Percentiles rank a stretch among this genome's conserved stretches.
These are phyloP conservation scores for Aspergillus caelatus DNA, from an alignment of 2,329 filamentous ascomycete species.

Conservation along the genomic window DNA sequence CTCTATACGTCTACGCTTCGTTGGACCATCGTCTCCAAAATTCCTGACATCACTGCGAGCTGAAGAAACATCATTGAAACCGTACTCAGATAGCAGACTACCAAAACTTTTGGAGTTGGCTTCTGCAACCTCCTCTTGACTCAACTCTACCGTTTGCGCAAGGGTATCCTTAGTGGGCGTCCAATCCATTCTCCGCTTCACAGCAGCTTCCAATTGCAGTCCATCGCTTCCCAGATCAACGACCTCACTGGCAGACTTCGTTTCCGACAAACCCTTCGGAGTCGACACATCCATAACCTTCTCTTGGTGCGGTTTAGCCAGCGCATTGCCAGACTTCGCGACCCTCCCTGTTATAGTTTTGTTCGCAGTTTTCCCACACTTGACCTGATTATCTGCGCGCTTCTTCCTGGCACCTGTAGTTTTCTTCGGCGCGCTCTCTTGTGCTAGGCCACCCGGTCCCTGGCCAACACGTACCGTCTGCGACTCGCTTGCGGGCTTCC, in stretches of 20 bases:
- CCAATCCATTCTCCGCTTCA: slow-evolving; percentile 64
- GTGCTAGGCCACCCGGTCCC: not conserved
- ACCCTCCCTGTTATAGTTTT: slow-evolving; percentile 40
- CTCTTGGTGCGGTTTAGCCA: slow-evolving; percentile 15
- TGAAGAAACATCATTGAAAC: slow-evolving; percentile 34
- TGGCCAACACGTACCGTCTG: not conserved
- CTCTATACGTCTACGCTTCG: slow-evolving; percentile 43
- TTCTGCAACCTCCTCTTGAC: slow-evolving; percentile 9
- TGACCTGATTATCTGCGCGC: slow-evolving; percentile 26
- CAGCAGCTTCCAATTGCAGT: slow-evolving; percentile 49
- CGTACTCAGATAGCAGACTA: slow-evolving; percentile 44
- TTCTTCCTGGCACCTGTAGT: slow-evolving; percentile 26
- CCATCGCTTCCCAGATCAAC: slow-evolving; percentile 25
- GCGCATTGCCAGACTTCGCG: slow-evolving; percentile 32
- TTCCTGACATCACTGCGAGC: slow-evolving; percentile 16
- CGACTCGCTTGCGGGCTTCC: slow-evolving; percentile 15
- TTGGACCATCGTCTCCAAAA: slow-evolving; percentile 29
- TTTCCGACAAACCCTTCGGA: slow-evolving; percentile 1
- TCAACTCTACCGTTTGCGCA: slow-evolving; percentile 24
- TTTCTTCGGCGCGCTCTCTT: slow-evolving; percentile 24
- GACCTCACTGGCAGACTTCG: slow-evolving; percentile 8
- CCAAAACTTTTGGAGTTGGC: slow-evolving; percentile 31
- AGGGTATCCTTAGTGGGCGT: slow-evolving; percentile 61
- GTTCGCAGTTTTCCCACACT: slow-evolving; percentile 30
- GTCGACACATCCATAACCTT: slow-evolving; percentile 12